Evolutionary conservation across 2,329 filamentous ascomycete genomes (phyloP).

Genomic region (Lasiodiplodia citricola): DNA sequence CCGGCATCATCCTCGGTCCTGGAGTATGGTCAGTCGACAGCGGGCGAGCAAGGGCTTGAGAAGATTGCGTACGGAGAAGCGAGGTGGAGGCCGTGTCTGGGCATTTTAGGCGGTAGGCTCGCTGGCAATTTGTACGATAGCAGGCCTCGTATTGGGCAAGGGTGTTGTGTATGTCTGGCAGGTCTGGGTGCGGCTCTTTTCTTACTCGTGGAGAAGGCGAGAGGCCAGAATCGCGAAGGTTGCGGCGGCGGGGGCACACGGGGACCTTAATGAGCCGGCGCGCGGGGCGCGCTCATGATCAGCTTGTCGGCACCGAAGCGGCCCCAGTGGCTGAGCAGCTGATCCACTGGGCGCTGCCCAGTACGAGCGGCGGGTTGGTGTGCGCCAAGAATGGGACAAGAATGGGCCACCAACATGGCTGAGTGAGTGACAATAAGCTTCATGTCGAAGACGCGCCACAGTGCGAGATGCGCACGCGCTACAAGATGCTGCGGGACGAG

Average conservation of each 20-base stretch:
- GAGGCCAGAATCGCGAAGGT: neutral
- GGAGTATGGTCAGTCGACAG: neutral
- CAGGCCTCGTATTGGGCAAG: neutral
- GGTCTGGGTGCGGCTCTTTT: constrained; percentile 4
- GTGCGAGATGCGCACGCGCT: neutral
- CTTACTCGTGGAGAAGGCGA: constrained; percentile 9
- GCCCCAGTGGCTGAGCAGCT: constrained; percentile 17
- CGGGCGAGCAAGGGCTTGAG: neutral
- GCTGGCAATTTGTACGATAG: neutral
- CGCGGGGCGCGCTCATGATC: constrained; percentile 10
- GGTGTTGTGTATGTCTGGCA: constrained; percentile 6
- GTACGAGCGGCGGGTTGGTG: constrained; percentile 8
- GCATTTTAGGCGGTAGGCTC: neutral
- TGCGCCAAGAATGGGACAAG: neutral
- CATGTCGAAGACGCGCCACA: neutral
- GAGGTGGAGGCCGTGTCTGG: neutral
- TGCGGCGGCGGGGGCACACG: constrained; percentile 13
- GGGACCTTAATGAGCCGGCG: constrained; percentile 11
- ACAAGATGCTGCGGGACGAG: neutral
- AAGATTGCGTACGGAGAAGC: constrained; percentile 6
- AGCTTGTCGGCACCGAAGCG: constrained; percentile 5
- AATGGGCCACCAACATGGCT: neutral
- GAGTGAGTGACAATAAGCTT: neutral
- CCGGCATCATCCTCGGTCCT: constrained; percentile 1
- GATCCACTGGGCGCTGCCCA: constrained; percentile 4